Base-by-base conservation (phyloP, 176 grass and related monocot species). In the Eragrostis nindensis region DNA sequence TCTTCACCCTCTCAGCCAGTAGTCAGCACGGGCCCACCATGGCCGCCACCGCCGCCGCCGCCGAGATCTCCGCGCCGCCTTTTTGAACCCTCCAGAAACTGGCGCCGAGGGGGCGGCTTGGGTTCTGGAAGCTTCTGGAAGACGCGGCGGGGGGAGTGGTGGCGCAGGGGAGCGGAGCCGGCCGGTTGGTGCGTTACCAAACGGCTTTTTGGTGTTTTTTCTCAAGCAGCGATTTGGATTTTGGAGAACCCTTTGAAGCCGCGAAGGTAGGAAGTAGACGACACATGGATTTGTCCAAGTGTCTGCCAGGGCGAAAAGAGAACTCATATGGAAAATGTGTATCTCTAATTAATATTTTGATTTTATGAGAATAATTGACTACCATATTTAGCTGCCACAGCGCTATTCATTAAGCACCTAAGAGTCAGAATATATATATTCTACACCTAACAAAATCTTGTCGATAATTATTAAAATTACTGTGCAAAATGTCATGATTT, bases 111-210 rank as follows among this genome's bases (percentile, higher is more conserved):
- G 16, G 47, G 5, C 9, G 67, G 2, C 18, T 30, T 29, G 50
- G 59, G 38, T 71, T 72, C 57, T 65, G 66, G 88, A 79, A 86
- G 68, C 62, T 86, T 86, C 60, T 73, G 25, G 76, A 76, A 73
- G 65, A 63, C 64, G 59, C 46, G 39, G 50, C 66, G 45, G 38
- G 63, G 25, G 68, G 16, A 19, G 46, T 17, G 75, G 40, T 32
- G 57, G 26, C 50, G 38, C 56, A 41, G 60, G 50, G 17, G 19
- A 40, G 53, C 29, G 12, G 24, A 32, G 32, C 24, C 48, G 48
- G 27, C 48, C 73, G 76, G 75, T 85, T 76, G 82, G 82, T 89
- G 55, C 82, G 55, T 71, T 15, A 21, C 52, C 62, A 40, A 57
- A 63, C 81, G 15, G 87, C 57, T 27, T 80, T n/a, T 71, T 11